Evolutionary conservation across 2,329 filamentous ascomycete genomes (phyloP), one percentile per base, ranked within the genome.

Genomic region (Fusarium clavum): DNA sequence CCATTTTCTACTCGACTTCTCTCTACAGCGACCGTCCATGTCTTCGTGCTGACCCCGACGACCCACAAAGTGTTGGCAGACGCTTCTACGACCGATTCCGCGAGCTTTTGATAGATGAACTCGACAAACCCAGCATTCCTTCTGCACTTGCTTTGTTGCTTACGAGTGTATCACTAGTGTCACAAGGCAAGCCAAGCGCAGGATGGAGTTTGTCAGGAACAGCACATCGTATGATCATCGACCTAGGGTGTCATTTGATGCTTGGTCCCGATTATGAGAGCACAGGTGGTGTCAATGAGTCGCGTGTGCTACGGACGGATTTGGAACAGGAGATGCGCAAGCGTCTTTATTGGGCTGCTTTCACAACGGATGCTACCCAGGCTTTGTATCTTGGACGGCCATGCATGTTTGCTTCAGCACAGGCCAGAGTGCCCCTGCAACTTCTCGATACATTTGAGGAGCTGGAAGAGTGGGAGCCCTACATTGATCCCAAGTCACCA

Each of bases 1-100:
- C 80, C 18, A 82, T 83, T 12, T 83, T 81, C 69, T 81, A 78
- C 47, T 79, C 78, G 12, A 79, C 78, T 5, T 77, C 76, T 8
- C 76, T 81, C 2, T 82, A 81, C 47, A 82, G 80, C 57, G 78
- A 82, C 58, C 75, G 80, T 2, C 64, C 75, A 1, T 78, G 77
- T 18, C 73, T 82, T 9, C 77, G 77, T 5, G 69, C 76, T 20
- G 76, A 79, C 34, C 78, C 79, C 0, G 66, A 73, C 0, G 79
- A 81, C 47, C 75, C 79, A 0, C 73, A 78, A 44, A 80, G 77
- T 30, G 75, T 78, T 1, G 81, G 81, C 7, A 69, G 72, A 29
- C 74, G 73, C 14, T 83, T 82, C 63, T 82, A 81, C 52, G 70
- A 77, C 7, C 76, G 81, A 14, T 81, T 82, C 44, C 74, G 80